Conservation (phyloP, 2,329 filamentous ascomycete genomes). For the Chaetomium globosum region DNA sequence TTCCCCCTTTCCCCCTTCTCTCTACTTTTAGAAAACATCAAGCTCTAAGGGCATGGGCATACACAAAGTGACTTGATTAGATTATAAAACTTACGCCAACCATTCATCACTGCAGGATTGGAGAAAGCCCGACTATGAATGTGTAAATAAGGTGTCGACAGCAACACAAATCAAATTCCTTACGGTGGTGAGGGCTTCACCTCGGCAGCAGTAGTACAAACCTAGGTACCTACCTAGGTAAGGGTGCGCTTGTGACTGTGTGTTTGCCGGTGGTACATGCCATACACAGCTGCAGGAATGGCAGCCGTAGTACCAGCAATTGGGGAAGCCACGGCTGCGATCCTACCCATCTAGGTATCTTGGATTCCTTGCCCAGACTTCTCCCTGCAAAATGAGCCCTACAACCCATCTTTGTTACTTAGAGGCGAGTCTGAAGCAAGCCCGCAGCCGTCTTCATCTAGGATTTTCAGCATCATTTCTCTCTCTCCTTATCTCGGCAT, state of each 20-base stretch:
- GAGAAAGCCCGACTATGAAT: not conserved
- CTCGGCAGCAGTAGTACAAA: not conserved
- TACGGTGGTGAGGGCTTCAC: not conserved
- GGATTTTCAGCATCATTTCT: not conserved
- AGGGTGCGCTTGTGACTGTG: not conserved
- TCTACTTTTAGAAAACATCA: no score
- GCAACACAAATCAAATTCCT: not conserved
- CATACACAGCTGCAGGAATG: not conserved
- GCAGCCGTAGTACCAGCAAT: not conserved
- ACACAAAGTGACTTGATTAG: not conserved
- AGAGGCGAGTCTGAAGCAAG: no score
- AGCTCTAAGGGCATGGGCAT: not conserved
- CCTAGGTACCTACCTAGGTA: not conserved
- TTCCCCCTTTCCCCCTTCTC: not conserved
- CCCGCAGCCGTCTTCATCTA: not conserved
- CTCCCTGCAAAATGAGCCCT: not conserved
- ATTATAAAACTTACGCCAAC: not conserved
- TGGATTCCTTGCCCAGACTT: no score
- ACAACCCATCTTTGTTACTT: no score
- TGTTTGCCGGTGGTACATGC: not conserved
- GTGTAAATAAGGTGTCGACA: not conserved
- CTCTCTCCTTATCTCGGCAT: not conserved
- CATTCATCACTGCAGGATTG: not conserved
- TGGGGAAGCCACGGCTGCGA: not conserved
- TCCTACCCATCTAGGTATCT: no score